Base-by-base conservation (phyloP, 306 rosid genomes). In the Parietaria judaica region DNA sequence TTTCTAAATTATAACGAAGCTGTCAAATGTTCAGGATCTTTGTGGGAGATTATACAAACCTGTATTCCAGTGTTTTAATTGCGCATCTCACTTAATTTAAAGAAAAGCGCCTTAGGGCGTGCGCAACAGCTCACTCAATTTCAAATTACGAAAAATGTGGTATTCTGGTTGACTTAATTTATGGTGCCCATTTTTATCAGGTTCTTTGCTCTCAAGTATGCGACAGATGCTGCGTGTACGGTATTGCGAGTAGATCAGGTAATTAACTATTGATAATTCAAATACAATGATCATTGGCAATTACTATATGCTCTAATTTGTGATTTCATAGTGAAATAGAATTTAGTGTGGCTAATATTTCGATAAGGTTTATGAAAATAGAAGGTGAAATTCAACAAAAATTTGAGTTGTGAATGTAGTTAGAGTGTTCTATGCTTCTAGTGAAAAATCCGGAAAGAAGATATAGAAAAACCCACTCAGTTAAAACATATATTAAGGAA, bases 181-280 rank as follows among this genome's bases (percentile, higher is more conserved):
- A 53, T 43, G 49, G 43, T 38, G 15, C 12, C 17, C 54, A 31
- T 66, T 54, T 58, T 23, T 15, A 51, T 15, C 74, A 92, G 99
- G 82, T 65, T 84, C 12, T 92, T 86, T 63, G 95, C 96, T 78
- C 96, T 92, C 11, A 92, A 86, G 67, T 88, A 86, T 79, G 96
- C 99, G 63, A 81, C 88, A 6, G 99, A 92, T 82, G 96, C 99
- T 75, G 99, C 78, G 14, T 92, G 96, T 80, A 92, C 99, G 49
- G 99, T 92, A 36, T 81, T 92, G 31, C 88, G 95, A 55, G 96
- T 92, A 54, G 99, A 92, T 71, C 99, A 92, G 91, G 99, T 92
- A 80, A 66, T 59, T 51, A 63, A 51, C 34, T 69, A 11, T 49
- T 1, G 45, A 5, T 56, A 31, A 10, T 17, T 6, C 41, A 0